These are phyloP conservation scores for Colletotrichum gigasporum DNA, from an alignment of 2,329 filamentous ascomycete species.

Conservation along the genomic window DNA sequence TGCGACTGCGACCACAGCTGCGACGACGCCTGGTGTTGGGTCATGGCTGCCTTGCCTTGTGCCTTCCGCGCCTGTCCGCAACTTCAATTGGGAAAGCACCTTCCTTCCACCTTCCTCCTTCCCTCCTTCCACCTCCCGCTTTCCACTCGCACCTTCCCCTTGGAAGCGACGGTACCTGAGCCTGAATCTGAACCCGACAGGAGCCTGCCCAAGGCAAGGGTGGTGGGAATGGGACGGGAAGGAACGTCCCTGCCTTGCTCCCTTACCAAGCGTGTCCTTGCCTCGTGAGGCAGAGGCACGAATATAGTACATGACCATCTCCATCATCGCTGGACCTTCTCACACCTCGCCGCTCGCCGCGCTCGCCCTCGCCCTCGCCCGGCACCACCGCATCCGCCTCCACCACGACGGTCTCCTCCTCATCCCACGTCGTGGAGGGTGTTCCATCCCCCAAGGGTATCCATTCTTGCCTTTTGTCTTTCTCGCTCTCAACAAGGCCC, in stretches of 20 bases:
- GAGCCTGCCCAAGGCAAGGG: too few species aligned
- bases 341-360: neutral
- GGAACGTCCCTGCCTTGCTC: neutral
- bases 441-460: slow-evolving; percentile 9
- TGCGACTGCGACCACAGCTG: too few species aligned
- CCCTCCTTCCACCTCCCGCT: too few species aligned
- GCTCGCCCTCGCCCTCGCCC: neutral
- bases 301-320: neutral
- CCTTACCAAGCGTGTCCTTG: slow-evolving; percentile 1
- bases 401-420: neutral
- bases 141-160: too few species aligned
- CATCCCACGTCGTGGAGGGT: neutral
- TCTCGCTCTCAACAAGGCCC: neutral
- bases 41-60: too few species aligned
- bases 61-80: too few species aligned
- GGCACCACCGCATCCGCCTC: neutral
- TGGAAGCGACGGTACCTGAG: too few species aligned
- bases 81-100: too few species aligned
- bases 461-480: neutral
- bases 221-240: too few species aligned
- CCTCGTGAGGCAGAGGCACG: neutral
- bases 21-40: too few species aligned
- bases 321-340: neutral
- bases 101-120: too few species aligned
- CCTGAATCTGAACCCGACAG: too few species aligned